These are phyloP conservation scores for Talaromyces borbonicus DNA, from an alignment of 495 filamentous ascomycete species.

Conservation along the genomic window DNA sequence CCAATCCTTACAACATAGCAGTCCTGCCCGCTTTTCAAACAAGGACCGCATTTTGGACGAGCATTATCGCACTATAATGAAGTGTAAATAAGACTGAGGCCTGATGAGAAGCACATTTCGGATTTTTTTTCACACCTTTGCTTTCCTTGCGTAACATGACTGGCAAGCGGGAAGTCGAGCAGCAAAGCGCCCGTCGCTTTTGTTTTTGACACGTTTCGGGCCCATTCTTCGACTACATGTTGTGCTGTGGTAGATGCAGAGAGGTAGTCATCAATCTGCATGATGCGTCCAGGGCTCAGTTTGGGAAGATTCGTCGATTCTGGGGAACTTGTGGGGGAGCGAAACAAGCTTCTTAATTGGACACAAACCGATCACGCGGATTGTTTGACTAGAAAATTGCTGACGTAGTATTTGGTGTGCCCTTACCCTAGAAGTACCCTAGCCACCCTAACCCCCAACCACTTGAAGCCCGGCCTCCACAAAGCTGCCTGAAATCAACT, in stretches of 20 bases:
- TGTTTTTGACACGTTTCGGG: neutral
- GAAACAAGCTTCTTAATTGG: too few relatives aligned
- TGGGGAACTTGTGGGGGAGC: neutral
- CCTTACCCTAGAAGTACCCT: too few relatives aligned
- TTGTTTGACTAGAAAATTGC: too few relatives aligned
- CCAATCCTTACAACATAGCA: conserved; percentile 16
- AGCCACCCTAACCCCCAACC: too few relatives aligned
- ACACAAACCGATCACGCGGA: too few relatives aligned
- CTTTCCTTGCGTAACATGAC: conserved; percentile 19
- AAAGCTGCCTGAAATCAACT: too few relatives aligned
- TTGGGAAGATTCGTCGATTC: neutral
- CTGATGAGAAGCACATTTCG: neutral
- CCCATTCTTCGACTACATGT: neutral
- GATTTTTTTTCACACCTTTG: conserved; percentile 13
- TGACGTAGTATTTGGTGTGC: too few relatives aligned
- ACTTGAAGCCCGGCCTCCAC: too few relatives aligned
- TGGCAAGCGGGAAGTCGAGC: conserved; percentile 20
- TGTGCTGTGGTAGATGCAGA: neutral
- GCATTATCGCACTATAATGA: conserved; percentile 16
- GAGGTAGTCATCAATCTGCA: too few relatives aligned
- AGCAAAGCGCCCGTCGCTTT: neutral
- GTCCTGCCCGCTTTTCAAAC: conserved; percentile 13
- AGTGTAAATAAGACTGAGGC: neutral
- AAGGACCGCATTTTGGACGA: conserved; percentile 17
- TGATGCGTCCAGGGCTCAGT: too few relatives aligned